Conservation (phyloP, 108 stramenopile genomes). For the Cyclotella choctawhatcheeana region DNA sequence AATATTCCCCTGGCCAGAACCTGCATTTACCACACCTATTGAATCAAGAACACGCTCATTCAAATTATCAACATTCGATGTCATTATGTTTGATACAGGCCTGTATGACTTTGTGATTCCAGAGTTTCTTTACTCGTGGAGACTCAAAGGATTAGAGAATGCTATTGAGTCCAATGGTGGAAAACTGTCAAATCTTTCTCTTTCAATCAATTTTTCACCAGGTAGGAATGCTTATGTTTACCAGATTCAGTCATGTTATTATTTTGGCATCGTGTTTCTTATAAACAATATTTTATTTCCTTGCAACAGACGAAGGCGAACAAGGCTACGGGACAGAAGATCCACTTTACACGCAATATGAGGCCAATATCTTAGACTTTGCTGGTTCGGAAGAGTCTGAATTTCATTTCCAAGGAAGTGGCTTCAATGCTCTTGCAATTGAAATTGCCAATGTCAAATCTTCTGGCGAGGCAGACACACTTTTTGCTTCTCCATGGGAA, state of each 20-base stretch:
- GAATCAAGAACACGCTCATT: conserved; percentile 49
- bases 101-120: conserved; percentile 74
- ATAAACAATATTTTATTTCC: too few species aligned
- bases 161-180: conserved; percentile 44
- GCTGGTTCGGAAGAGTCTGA: conserved; percentile 28
- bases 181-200: conserved; percentile 36
- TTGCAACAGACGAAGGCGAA: conserved; percentile 6
- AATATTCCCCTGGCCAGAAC: conserved; percentile 75
- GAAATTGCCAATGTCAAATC: conserved; percentile 23
- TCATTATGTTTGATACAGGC: conserved; percentile 74
- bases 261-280: too few species aligned
- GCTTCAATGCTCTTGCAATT: conserved; percentile 44
- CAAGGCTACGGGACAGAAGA: conserved; percentile 40
- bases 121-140: conserved; percentile 60
- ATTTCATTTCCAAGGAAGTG: conserved; percentile 48
- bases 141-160: conserved; percentile 59
- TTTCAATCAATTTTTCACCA: conserved; percentile 52
- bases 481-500: conserved; percentile 70
- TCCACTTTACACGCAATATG: conserved; percentile 41
- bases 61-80: conserved; percentile 72
- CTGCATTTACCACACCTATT: conserved; percentile 56
- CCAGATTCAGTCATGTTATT: too few species aligned
- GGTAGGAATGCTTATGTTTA: conserved; percentile 1
- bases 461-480: not conserved
- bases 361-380: conserved; percentile 33